These are phyloP conservation scores for Gossypium arboreum DNA, from an alignment of 345 rosid species.

Conservation along the genomic window DNA sequence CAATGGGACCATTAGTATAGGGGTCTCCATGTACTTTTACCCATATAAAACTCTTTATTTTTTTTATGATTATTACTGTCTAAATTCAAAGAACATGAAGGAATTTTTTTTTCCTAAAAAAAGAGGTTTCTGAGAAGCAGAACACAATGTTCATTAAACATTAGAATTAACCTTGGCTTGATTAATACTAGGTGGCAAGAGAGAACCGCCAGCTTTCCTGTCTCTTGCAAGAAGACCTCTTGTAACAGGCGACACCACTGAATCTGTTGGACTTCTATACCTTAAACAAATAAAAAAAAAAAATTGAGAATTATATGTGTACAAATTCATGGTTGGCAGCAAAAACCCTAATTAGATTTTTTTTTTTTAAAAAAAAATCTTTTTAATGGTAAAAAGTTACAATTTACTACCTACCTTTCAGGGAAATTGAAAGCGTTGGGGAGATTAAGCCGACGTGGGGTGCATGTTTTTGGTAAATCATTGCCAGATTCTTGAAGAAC, in stretches of 20 bases:
- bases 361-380: no score
- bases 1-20: no score
- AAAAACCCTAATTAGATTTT: no score
- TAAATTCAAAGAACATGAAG: no score
- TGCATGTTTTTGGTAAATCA: constrained; percentile 40
- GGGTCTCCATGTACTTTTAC: no score
- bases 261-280: constrained; percentile 83
- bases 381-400: no score
- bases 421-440: constrained; percentile 69
- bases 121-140: not conserved
- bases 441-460: constrained; percentile 65
- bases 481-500: constrained; percentile 27
- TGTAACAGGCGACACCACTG: constrained; percentile 77
- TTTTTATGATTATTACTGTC: not conserved
- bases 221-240: constrained; percentile 77
- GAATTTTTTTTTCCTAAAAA: no score
- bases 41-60: no score
- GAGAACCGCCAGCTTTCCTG: constrained; percentile 45
- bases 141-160: not conserved
- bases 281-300: constrained; percentile 24
- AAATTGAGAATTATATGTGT: not conserved
- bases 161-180: constrained; percentile 38
- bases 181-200: constrained; percentile 60
- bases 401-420: constrained; percentile 42
- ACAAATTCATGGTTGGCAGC: not conserved